phyloP scores from a whole-genome alignment of 768 basidiomycete species.

The Cystobasidium ongulense region DNA sequence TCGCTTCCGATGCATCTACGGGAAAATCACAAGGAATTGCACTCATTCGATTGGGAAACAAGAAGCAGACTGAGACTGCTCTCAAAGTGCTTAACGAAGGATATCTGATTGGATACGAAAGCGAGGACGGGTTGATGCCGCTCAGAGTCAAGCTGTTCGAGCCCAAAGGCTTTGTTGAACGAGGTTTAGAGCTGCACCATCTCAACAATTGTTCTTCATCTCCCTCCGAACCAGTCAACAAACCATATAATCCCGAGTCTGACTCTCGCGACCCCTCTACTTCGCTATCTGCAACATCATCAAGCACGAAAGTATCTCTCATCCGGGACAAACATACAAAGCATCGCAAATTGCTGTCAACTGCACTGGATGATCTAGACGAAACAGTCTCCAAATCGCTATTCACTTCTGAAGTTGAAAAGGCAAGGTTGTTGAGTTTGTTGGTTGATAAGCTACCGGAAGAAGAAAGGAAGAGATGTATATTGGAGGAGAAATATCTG shows the following conservation, averaged over 20 bases:
- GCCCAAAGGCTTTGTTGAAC: not conserved
- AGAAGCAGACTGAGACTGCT: not conserved
- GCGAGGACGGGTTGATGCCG: not conserved
- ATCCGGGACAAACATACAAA: not conserved
- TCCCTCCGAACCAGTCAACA: not conserved
- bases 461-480: slow-evolving; percentile 18
- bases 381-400: not conserved
- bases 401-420: not conserved
- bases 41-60: not conserved
- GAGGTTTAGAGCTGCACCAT: not conserved
- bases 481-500: slow-evolving; percentile 15
- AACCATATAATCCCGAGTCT: not conserved
- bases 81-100: not conserved
- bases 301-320: not conserved
- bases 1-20: not conserved
- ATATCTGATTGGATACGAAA: not conserved
- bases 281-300: not conserved
- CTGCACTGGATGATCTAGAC: not conserved
- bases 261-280: not conserved
- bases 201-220: not conserved
- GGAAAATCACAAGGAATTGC: not conserved
- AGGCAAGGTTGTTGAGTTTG: not conserved
- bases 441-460: not conserved
- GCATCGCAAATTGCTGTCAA: slow-evolving; percentile 10
- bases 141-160: slow-evolving; percentile 13